Percentiles rank a stretch among this genome's conserved stretches.
Evolutionary conservation across 345 rosid species (phyloP).

Genomic region (Anacardium occidentale): DNA sequence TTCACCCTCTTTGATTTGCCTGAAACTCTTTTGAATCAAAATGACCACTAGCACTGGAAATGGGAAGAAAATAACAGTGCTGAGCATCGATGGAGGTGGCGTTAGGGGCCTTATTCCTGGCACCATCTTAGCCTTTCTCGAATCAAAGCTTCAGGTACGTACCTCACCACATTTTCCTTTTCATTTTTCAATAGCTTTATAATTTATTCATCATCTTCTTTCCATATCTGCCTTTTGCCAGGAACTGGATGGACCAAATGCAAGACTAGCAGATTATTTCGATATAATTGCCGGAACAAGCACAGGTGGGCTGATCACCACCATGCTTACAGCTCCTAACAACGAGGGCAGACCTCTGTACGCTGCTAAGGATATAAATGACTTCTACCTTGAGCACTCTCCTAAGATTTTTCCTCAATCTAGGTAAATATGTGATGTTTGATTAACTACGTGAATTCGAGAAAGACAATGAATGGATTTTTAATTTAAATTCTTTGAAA

Average conservation of each 20-base stretch:
- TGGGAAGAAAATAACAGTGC: slow-evolving; percentile 20
- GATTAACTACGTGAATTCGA: not conserved
- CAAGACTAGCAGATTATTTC: slow-evolving; percentile 28
- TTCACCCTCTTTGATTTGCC: too few relatives aligned
- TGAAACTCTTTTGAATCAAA: slow-evolving; percentile 4
- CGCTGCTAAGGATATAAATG: slow-evolving; percentile 26
- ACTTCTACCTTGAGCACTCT: slow-evolving; percentile 17
- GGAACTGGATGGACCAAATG: slow-evolving; percentile 21
- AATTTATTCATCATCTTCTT: too few relatives aligned
- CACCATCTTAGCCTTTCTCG: slow-evolving; percentile 23
- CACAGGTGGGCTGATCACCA: slow-evolving; percentile 19
- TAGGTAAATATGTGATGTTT: slow-evolving; percentile 1
- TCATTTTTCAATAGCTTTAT: too few relatives aligned
- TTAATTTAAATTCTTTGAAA: not conserved
- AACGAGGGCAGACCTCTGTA: slow-evolving; percentile 16
- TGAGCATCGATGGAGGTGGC: slow-evolving; percentile 37
- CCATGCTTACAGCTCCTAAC: slow-evolving; percentile 23
- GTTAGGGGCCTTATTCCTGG: slow-evolving; percentile 31
- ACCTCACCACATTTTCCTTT: not conserved
- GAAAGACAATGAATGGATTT: not conserved
- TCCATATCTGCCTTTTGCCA: not conserved
- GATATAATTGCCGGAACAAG: slow-evolving; percentile 24
- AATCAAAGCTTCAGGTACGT: slow-evolving; percentile 26
- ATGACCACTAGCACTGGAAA: slow-evolving; percentile 18
- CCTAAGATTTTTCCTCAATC: slow-evolving; percentile 27